Percentiles rank a stretch among this genome's conserved stretches.
Conservation (phyloP, 2,329 filamentous ascomycete species). For the Ophiobolus disseminans region DNA sequence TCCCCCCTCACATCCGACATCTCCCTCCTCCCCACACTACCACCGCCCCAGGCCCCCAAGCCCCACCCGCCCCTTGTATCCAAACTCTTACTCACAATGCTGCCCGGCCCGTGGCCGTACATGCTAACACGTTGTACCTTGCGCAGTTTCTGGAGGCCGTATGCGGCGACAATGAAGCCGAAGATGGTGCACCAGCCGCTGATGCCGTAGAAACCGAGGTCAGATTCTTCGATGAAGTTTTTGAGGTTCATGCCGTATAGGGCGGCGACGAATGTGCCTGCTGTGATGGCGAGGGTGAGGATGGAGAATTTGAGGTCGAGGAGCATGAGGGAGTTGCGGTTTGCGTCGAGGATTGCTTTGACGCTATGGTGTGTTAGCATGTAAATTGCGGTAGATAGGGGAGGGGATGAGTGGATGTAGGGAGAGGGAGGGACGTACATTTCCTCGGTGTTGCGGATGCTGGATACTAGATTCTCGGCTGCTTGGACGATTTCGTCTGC, state of each 20-base stretch:
- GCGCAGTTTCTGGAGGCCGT: slow-evolving; percentile 82
- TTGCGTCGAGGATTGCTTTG: slow-evolving; percentile 95
- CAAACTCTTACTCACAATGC: slow-evolving; percentile 21
- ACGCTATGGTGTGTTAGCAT: slow-evolving; percentile 64
- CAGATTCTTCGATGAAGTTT: slow-evolving; percentile 95
- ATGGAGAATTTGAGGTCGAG: slow-evolving; percentile 96
- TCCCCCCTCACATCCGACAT: slow-evolving; percentile 29
- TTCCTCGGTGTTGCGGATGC: slow-evolving; percentile 97
- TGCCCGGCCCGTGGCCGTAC: slow-evolving; percentile 62
- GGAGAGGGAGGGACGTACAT: slow-evolving; percentile 68
- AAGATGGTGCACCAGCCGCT: slow-evolving; percentile 73
- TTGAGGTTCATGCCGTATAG: slow-evolving; percentile 99
- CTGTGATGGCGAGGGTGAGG: slow-evolving; percentile 89
- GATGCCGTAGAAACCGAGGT: slow-evolving; percentile 82
- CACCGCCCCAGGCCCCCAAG: slow-evolving; percentile 38
- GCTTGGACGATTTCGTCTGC: slow-evolving; percentile 98
- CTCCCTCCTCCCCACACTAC: slow-evolving; percentile 32
- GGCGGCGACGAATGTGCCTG: slow-evolving; percentile 94
- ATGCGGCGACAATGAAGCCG: slow-evolving; percentile 79
- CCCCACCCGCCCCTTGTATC: slow-evolving; percentile 28
- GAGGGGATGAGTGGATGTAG: not conserved
- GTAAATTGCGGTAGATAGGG: too few relatives aligned
- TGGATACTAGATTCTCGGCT: slow-evolving; percentile 88
- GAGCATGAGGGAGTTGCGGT: slow-evolving; percentile 97
- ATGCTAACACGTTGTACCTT: slow-evolving; percentile 89